phyloP scores from a whole-genome alignment of 2,329 filamentous ascomycete species.

The Fusarium sarcochroum region DNA sequence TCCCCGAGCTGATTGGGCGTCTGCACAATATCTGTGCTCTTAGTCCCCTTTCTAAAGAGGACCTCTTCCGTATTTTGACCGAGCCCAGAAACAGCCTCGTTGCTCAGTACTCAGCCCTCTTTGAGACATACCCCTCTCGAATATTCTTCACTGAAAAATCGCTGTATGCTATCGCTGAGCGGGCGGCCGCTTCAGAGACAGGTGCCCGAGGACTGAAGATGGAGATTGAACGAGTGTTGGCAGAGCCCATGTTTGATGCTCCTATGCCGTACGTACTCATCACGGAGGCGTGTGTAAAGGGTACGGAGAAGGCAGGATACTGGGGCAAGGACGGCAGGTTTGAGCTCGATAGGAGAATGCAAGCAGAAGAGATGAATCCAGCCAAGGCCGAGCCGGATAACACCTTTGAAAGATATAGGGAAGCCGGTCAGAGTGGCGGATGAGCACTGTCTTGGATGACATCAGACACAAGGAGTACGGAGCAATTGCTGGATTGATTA shows the following conservation, averaged over 20 bases:
- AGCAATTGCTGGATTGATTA: slow-evolving; percentile 29
- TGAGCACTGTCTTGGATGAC: slow-evolving; percentile 45
- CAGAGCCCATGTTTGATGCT: slow-evolving; percentile 85
- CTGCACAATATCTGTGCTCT: slow-evolving; percentile 92
- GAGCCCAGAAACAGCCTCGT: slow-evolving; percentile 92
- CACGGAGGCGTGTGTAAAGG: slow-evolving; percentile 76
- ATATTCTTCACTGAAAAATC: slow-evolving; percentile 87
- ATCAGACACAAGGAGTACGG: slow-evolving; percentile 23
- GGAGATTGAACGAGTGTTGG: slow-evolving; percentile 83
- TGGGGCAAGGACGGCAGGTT: slow-evolving; percentile 79
- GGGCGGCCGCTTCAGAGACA: slow-evolving; percentile 73
- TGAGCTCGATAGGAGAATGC: slow-evolving; percentile 76
- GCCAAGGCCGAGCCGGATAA: slow-evolving; percentile 34
- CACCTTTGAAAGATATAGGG: slow-evolving; percentile 60
- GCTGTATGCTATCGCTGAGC: slow-evolving; percentile 82
- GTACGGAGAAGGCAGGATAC: slow-evolving; percentile 71
- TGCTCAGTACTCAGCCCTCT: slow-evolving; percentile 89
- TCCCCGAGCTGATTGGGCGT: slow-evolving; percentile 95
- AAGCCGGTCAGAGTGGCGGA: slow-evolving; percentile 64
- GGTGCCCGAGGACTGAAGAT: slow-evolving; percentile 85
- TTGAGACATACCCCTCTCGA: slow-evolving; percentile 83
- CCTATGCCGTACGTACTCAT: slow-evolving; percentile 83
- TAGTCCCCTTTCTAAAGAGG: slow-evolving; percentile 75
- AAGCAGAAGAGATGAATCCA: slow-evolving; percentile 69
- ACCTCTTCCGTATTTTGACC: slow-evolving; percentile 88